Conservation (phyloP, 2,329 filamentous ascomycete genomes). For the Botryotinia globosa region DNA sequence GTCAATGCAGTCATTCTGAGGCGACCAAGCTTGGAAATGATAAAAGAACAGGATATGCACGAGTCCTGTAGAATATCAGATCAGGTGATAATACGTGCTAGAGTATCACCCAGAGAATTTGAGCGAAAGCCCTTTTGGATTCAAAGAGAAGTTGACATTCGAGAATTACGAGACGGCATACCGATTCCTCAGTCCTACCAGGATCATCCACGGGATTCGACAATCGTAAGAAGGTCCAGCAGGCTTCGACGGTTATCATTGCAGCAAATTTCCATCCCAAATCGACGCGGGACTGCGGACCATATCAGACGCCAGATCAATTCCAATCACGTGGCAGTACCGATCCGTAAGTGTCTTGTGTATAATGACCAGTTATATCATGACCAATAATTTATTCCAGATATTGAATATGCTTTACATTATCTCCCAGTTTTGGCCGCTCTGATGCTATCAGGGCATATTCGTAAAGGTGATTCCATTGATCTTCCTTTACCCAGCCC, state of each 20-base stretch:
- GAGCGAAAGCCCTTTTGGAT: slow-evolving; percentile 48
- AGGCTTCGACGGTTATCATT: slow-evolving; percentile 27
- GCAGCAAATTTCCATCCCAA: slow-evolving; percentile 6
- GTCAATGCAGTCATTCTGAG: slow-evolving; percentile 45
- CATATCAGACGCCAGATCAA: background rate
- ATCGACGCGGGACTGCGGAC: slow-evolving; percentile 17
- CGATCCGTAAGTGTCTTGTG: slow-evolving; percentile 46
- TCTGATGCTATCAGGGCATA: slow-evolving; percentile 53
- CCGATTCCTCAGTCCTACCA: slow-evolving; percentile 30
- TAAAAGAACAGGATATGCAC: slow-evolving; percentile 12
- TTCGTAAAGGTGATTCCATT: slow-evolving; percentile 52
- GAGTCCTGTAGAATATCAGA: slow-evolving; percentile 6
- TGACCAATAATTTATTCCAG: slow-evolving; percentile 36
- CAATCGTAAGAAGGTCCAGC: slow-evolving; percentile 25
- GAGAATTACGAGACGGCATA: slow-evolving; percentile 46
- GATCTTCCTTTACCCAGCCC: slow-evolving; percentile 58
- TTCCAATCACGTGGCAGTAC: slow-evolving; percentile 38
- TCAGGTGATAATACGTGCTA: slow-evolving; percentile 44
- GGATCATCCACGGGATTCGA: background rate
- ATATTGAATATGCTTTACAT: slow-evolving; percentile 48
- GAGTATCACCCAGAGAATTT: slow-evolving; percentile 43
- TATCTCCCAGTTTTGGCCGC: slow-evolving; percentile 54
- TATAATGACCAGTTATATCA: background rate
- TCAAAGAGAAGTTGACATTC: slow-evolving; percentile 50
- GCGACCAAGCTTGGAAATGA: slow-evolving; percentile 32